Evolutionary conservation across 768 basidiomycete species (phyloP).

Genomic region (Suillus subalutaceus): DNA sequence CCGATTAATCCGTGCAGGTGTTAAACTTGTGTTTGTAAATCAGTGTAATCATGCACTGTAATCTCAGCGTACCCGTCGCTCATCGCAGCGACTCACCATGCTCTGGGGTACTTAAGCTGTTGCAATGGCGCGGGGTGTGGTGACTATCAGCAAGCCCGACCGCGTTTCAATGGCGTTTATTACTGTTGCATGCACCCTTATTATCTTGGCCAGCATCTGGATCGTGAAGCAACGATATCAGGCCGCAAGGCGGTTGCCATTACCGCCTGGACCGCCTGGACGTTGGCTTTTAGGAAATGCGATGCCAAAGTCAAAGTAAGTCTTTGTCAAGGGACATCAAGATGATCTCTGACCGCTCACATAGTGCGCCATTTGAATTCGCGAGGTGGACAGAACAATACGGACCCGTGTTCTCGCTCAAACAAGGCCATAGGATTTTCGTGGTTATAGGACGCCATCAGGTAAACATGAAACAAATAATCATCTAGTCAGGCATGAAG

Average conservation of each 20-base stretch:
- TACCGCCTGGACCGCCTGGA: slow-evolving; percentile 31
- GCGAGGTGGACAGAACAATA: slow-evolving; percentile 62
- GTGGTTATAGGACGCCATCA: slow-evolving; percentile 28
- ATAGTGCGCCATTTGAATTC: slow-evolving; percentile 30
- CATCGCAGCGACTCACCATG: neutral
- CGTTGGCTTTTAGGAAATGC: slow-evolving; percentile 27
- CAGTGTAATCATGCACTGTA: neutral
- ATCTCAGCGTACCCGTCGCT: neutral
- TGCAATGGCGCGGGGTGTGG: neutral
- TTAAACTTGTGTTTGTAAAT: neutral
- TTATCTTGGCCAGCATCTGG: neutral
- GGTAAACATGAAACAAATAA: slow-evolving; percentile 3
- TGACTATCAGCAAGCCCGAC: neutral
- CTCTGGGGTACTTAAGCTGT: too few relatives aligned
- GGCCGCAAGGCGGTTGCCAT: slow-evolving; percentile 9
- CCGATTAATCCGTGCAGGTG: neutral
- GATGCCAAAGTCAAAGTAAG: slow-evolving; percentile 24
- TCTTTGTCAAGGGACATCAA: slow-evolving; percentile 16
- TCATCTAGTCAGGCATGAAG: neutral
- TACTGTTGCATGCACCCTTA: neutral
- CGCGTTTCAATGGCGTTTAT: neutral
- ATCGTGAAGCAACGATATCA: neutral
- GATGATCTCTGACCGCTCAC: neutral
- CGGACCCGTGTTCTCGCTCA: slow-evolving; percentile 59
- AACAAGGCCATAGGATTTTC: slow-evolving; percentile 40